These are phyloP conservation scores for Fusarium transvaalense DNA, from an alignment of 2,329 filamentous ascomycete species.

Conservation along the genomic window DNA sequence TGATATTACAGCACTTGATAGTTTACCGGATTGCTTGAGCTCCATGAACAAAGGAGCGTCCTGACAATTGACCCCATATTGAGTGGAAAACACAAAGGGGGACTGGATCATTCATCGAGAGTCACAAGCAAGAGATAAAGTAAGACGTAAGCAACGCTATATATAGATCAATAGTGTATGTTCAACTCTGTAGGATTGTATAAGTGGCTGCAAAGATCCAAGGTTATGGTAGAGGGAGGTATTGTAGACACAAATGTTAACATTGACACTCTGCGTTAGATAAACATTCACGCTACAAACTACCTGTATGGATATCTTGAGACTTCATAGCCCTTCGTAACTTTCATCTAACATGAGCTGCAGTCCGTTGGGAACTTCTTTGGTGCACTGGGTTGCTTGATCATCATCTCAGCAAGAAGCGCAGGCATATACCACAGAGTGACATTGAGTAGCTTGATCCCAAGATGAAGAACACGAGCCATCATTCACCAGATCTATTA, in stretches of 20 bases:
- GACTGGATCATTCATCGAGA: neutral
- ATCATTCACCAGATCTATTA: neutral
- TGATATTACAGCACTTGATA: neutral
- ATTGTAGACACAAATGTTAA: neutral
- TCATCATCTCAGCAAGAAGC: neutral
- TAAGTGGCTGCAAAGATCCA: neutral
- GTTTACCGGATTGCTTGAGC: neutral
- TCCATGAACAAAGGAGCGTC: neutral
- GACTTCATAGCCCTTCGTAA: fast-evolving
- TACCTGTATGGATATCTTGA: neutral
- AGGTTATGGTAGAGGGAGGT: neutral
- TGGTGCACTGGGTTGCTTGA: too few species aligned
- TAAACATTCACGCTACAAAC: fast-evolving
- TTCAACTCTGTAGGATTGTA: neutral
- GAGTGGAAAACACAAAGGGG: neutral
- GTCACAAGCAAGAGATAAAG: too few species aligned
- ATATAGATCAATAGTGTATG: too few species aligned
- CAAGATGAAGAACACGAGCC: neutral
- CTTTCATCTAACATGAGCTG: fast-evolving
- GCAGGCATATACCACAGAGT: neutral
- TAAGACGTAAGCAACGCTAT: too few species aligned
- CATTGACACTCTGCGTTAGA: neutral
- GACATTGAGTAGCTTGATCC: neutral
- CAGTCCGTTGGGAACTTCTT: too few species aligned
- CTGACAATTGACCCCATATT: neutral